Evolutionary conservation across 1,284 basidiomycete genomes (phyloP).

Genomic region (Trametes hirsuta): DNA sequence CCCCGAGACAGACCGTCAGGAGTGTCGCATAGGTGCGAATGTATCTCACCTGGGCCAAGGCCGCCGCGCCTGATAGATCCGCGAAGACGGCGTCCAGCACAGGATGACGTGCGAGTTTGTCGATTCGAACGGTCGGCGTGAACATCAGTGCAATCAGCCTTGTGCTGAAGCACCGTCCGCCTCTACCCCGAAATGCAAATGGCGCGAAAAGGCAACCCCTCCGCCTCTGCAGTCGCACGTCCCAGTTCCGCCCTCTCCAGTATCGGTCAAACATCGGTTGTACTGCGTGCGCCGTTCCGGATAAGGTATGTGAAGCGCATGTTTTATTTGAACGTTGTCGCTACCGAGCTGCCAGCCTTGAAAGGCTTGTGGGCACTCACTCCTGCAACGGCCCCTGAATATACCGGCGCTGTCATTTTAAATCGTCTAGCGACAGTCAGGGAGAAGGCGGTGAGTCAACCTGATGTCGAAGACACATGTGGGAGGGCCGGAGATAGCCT

Average conservation of each 20-base stretch:
- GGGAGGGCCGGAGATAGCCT: slow-evolving; percentile 2
- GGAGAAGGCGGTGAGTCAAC: background rate
- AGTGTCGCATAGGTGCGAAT: background rate
- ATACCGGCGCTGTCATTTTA: background rate
- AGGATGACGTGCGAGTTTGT: background rate
- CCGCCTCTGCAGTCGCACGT: background rate
- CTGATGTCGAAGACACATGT: background rate
- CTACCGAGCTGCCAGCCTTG: background rate
- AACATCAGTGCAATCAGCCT: background rate
- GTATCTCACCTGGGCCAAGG: background rate
- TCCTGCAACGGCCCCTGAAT: background rate
- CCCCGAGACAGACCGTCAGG: background rate
- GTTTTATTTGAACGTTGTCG: background rate
- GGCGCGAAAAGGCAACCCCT: background rate
- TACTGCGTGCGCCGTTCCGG: no score
- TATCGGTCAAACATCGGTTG: background rate
- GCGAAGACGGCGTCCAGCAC: background rate
- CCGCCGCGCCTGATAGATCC: slow-evolving; percentile 1
- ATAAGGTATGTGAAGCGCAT: background rate
- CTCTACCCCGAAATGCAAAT: background rate
- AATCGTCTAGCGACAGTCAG: background rate
- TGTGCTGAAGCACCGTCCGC: background rate
- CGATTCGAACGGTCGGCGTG: background rate
- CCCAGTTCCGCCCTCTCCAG: background rate
- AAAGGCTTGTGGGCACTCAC: background rate